Percentiles rank a stretch among this genome's conserved stretches.
Evolutionary conservation across 208 protist species (phyloP).

Genomic region (Leishmania guyanensis): DNA sequence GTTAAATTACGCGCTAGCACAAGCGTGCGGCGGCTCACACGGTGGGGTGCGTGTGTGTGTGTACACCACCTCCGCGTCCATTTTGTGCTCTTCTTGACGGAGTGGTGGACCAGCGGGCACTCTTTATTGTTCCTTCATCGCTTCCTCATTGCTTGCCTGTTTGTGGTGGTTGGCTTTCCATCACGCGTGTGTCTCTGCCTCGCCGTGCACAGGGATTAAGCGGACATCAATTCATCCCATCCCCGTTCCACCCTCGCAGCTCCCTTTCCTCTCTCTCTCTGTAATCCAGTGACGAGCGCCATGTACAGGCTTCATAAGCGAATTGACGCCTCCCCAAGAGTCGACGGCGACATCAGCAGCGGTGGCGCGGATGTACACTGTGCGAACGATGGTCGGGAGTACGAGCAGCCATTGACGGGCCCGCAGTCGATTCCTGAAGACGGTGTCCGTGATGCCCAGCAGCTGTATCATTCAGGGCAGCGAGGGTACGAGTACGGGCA

Average conservation of each 20-base stretch:
- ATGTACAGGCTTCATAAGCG: conserved; percentile 35
- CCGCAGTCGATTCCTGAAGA: conserved; percentile 6
- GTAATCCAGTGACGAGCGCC: background rate
- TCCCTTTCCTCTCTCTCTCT: background rate
- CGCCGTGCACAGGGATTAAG: background rate
- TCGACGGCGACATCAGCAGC: background rate
- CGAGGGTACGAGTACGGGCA: background rate
- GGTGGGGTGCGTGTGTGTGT: background rate
- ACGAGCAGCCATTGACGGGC: background rate
- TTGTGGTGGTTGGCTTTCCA: conserved; percentile 8
- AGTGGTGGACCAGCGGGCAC: background rate
- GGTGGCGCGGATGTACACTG: background rate
- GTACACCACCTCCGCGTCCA: background rate
- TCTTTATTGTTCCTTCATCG: conserved; percentile 1
- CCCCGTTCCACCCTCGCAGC: background rate
- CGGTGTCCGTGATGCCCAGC: background rate
- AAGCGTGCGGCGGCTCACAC: background rate
- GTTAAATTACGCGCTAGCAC: background rate
- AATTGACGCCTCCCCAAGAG: background rate
- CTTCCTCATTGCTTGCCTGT: conserved; percentile 7
- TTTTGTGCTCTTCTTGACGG: conserved; percentile 12
- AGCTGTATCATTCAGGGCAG: background rate
- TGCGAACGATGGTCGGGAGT: background rate
- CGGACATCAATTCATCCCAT: background rate
- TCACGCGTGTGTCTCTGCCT: background rate